Evolutionary conservation across 2,329 filamentous ascomycete species (phyloP).

Genomic region (Fusarium nanum): DNA sequence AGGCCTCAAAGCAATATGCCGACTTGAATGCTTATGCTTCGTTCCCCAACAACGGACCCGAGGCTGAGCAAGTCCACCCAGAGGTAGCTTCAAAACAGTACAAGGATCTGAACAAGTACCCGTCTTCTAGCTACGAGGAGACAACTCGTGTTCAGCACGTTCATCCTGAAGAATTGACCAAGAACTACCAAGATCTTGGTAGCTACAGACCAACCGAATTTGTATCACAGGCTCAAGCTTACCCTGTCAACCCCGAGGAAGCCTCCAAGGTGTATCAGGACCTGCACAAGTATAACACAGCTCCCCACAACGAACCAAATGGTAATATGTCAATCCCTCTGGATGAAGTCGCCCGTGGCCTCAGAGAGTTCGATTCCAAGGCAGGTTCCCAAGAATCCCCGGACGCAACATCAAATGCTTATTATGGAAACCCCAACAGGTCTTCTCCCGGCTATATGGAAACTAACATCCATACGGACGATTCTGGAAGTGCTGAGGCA

Average conservation of each 20-base stretch:
- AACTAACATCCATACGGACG: conserved; percentile 34
- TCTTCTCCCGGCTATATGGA: conserved; percentile 34
- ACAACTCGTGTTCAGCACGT: conserved; percentile 41
- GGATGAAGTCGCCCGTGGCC: conserved; percentile 51
- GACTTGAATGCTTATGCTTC: conserved; percentile 52
- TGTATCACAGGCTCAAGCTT: conserved; percentile 44
- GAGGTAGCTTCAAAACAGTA: conserved; percentile 51
- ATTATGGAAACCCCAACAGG: conserved; percentile 41
- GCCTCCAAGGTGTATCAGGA: conserved; percentile 55
- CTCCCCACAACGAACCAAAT: conserved; percentile 53
- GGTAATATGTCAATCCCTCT: conserved; percentile 44
- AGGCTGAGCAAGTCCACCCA: conserved; percentile 43
- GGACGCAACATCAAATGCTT: conserved; percentile 44
- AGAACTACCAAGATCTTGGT: conserved; percentile 56
- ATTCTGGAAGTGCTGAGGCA: conserved; percentile 47
- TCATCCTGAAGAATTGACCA: conserved; percentile 55
- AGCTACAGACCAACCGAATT: conserved; percentile 53
- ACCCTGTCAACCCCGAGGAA: conserved; percentile 51
- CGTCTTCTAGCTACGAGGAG: conserved; percentile 49
- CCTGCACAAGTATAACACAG: conserved; percentile 54
- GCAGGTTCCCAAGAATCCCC: conserved; percentile 41
- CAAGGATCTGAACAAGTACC: conserved; percentile 50
- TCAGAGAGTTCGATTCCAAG: conserved; percentile 55
- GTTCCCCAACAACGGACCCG: conserved; percentile 43
- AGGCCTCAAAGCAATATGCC: conserved; percentile 53